Percentiles rank a stretch among this genome's conserved stretches.
phyloP scores from a whole-genome alignment of 148 eudicot genomes.

The Rhododendron ferrugineum region DNA sequence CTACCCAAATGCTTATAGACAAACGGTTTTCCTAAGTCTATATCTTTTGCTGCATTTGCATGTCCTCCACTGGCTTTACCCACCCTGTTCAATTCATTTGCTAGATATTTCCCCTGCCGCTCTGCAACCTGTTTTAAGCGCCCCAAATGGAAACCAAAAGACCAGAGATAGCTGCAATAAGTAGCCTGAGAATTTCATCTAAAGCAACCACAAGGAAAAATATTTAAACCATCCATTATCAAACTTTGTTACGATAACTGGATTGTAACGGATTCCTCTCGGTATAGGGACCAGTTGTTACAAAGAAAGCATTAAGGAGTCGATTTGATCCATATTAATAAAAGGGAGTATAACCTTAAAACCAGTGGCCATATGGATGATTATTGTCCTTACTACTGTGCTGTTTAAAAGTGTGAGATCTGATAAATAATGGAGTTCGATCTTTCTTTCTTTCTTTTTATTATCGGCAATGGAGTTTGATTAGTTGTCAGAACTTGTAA shows the following conservation, averaged over 20 bases:
- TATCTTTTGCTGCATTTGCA: conserved; percentile 51
- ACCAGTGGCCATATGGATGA: background rate
- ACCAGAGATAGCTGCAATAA: background rate
- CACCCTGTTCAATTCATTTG: conserved; percentile 53
- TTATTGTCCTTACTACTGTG: background rate
- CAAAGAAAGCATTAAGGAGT: background rate
- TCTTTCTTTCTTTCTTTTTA: too few species aligned
- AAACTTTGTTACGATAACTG: too few species aligned
- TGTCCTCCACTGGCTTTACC: conserved; percentile 77
- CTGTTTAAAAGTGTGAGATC: background rate
- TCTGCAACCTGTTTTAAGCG: conserved; percentile 71
- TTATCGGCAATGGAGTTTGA: background rate
- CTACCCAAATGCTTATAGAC: conserved; percentile 88
- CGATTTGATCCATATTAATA: background rate
- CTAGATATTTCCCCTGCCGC: conserved; percentile 87
- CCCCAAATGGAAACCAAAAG: conserved; percentile 8
- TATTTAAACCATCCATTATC: background rate
- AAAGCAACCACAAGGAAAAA: background rate
- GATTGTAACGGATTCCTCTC: background rate
- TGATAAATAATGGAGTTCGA: background rate
- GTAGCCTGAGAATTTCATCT: background rate
- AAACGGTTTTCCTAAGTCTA: conserved; percentile 64
- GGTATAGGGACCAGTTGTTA: background rate
- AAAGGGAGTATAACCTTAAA: background rate
- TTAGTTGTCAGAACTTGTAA: background rate